Evolutionary conservation across 192 early-diverging fungal species (phyloP).

Genomic region (Thamnidium elegans): DNA sequence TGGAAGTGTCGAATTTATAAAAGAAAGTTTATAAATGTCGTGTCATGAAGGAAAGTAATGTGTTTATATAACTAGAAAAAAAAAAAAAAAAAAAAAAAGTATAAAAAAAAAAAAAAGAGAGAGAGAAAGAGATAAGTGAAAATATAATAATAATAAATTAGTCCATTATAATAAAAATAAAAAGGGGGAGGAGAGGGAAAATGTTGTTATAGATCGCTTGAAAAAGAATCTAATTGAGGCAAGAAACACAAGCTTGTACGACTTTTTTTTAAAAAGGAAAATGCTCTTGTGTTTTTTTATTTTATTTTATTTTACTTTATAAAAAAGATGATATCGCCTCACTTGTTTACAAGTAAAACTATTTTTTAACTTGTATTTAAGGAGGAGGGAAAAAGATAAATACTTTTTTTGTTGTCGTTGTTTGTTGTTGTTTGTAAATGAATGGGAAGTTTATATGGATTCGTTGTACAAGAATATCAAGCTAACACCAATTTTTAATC

Average conservation of each 20-base stretch:
- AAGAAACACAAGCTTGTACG: neutral
- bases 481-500: no score
- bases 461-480: no score
- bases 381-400: no score
- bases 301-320: neutral
- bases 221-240: neutral
- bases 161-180: constrained; percentile 8
- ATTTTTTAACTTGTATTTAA: no score
- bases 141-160: constrained; percentile 15
- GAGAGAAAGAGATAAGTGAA: constrained; percentile 5
- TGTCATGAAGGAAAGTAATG: constrained; percentile 18
- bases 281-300: neutral
- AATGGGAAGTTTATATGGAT: no score
- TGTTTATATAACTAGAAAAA: constrained; percentile 11
- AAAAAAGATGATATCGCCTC: no score
- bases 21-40: constrained; percentile 1
- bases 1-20: neutral
- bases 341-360: no score
- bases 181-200: neutral
- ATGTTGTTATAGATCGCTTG: neutral
- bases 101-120: constrained; percentile 9
- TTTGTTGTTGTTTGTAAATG: no score
- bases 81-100: constrained; percentile 8
- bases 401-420: no score
- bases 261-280: no score